phyloP scores from a whole-genome alignment of 2,329 filamentous ascomycete genomes.

The Cordyceps cateniannulata region DNA sequence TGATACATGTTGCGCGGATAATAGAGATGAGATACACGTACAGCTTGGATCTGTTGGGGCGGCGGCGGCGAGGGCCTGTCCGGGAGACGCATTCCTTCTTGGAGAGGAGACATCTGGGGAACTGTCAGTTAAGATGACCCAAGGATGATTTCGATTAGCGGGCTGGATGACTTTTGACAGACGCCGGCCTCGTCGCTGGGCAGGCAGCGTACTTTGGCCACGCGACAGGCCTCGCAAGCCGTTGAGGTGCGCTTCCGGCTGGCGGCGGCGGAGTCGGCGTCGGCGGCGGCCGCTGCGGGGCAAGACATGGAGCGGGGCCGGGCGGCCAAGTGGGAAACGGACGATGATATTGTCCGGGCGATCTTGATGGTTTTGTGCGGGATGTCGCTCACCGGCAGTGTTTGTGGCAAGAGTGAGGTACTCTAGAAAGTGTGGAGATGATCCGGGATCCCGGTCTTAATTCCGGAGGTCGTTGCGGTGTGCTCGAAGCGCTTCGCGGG shows the following conservation, averaged over 20 bases:
- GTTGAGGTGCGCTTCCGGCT: constrained; percentile 5
- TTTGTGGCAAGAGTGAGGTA: too few relatives aligned
- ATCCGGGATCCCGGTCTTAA: too few relatives aligned
- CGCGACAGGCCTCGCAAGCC: constrained; percentile 9
- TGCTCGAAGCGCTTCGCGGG: too few relatives aligned
- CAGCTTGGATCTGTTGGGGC: constrained; percentile 37
- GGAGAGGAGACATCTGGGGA: constrained; percentile 41
- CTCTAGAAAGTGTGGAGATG: too few relatives aligned
- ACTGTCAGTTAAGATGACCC: neutral
- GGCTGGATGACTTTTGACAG: neutral
- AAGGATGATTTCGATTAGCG: neutral
- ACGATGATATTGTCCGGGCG: neutral
- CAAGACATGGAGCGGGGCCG: neutral
- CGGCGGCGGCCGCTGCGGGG: neutral
- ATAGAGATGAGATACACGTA: constrained; percentile 18
- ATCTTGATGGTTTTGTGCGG: neutral
- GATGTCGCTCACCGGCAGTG: neutral
- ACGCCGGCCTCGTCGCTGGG: constrained; percentile 3
- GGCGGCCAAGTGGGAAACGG: neutral
- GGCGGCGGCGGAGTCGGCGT: neutral
- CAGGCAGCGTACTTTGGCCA: constrained; percentile 4
- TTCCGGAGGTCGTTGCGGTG: too few relatives aligned
- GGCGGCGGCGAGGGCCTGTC: constrained; percentile 42
- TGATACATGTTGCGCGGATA: neutral
- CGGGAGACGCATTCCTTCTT: constrained; percentile 49